Evolutionary conservation across 345 rosid species (phyloP).

Genomic region (Clarkia xantiana): DNA sequence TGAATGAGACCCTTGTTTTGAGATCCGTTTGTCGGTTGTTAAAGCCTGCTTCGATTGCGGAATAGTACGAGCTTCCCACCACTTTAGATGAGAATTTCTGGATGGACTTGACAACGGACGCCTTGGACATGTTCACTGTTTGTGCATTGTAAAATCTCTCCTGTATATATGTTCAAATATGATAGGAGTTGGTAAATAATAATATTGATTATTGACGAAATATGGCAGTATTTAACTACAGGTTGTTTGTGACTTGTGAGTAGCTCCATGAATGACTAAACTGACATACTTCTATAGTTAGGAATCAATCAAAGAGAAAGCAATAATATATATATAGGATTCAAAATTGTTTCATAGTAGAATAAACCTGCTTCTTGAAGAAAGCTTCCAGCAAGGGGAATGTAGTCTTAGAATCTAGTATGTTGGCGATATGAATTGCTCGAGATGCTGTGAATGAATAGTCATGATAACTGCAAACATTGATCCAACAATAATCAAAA

Average conservation of each 20-base stretch:
- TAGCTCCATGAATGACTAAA: too few relatives aligned
- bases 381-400: constrained; percentile 50
- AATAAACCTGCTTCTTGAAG: constrained; percentile 60
- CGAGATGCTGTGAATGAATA: constrained; percentile 66
- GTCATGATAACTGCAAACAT: constrained; percentile 60
- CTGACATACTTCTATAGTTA: too few relatives aligned
- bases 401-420: constrained; percentile 36
- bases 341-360: neutral
- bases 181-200: constrained; percentile 1
- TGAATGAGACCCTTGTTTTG: constrained; percentile 62
- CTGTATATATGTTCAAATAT: constrained; percentile 18
- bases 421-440: constrained; percentile 56
- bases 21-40: constrained; percentile 40
- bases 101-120: constrained; percentile 34
- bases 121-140: constrained; percentile 45
- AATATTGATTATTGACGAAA: too few relatives aligned
- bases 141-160: constrained; percentile 48
- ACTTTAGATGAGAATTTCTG: constrained; percentile 35
- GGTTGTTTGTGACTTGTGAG: too few relatives aligned
- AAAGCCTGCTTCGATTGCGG: constrained; percentile 44
- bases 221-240: too few relatives aligned
- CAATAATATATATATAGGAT: too few relatives aligned
- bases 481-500: neutral
- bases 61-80: constrained; percentile 34
- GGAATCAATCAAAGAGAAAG: too few relatives aligned